phyloP scores from a whole-genome alignment of 306 rosid genomes.

The Crotalaria pallida region DNA sequence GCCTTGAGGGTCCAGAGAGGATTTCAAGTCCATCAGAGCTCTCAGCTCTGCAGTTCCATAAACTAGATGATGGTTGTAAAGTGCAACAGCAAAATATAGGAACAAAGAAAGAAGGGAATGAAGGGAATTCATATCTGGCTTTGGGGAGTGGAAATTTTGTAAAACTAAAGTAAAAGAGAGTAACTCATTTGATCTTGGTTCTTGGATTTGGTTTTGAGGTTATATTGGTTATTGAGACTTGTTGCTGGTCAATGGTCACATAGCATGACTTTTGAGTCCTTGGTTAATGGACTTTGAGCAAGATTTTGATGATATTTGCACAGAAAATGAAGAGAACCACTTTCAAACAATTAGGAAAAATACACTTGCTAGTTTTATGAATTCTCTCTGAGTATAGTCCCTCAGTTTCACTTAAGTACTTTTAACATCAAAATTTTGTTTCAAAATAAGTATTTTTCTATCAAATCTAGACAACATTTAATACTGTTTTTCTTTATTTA shows the following conservation, averaged over 20 bases:
- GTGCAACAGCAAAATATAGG: constrained; percentile 15
- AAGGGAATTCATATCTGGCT: constrained; percentile 33
- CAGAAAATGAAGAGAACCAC: background rate
- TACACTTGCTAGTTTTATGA: too few relatives aligned
- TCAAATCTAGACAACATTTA: too few relatives aligned
- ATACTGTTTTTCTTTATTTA: too few relatives aligned
- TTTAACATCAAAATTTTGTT: too few relatives aligned
- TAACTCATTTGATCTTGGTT: constrained; percentile 22
- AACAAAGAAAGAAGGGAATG: constrained; percentile 18
- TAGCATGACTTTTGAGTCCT: constrained; percentile 1
- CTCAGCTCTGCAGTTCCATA: constrained; percentile 64
- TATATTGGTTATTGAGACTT: background rate
- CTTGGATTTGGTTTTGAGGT: background rate
- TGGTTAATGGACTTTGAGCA: background rate
- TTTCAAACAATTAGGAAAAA: constrained; percentile 6
- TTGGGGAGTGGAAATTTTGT: constrained; percentile 10
- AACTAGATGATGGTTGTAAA: constrained; percentile 19
- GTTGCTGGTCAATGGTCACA: constrained; percentile 7
- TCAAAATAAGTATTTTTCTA: too few relatives aligned
- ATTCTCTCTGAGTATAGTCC: too few relatives aligned
- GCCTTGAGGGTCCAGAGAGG: constrained; percentile 69
- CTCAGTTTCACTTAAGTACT: too few relatives aligned
- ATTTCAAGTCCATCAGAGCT: constrained; percentile 71
- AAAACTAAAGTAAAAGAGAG: constrained; percentile 15
- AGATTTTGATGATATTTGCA: constrained; percentile 1